Base-by-base conservation (phyloP, 2,329 filamentous ascomycete species). In the Albophoma yamanashiensis region DNA sequence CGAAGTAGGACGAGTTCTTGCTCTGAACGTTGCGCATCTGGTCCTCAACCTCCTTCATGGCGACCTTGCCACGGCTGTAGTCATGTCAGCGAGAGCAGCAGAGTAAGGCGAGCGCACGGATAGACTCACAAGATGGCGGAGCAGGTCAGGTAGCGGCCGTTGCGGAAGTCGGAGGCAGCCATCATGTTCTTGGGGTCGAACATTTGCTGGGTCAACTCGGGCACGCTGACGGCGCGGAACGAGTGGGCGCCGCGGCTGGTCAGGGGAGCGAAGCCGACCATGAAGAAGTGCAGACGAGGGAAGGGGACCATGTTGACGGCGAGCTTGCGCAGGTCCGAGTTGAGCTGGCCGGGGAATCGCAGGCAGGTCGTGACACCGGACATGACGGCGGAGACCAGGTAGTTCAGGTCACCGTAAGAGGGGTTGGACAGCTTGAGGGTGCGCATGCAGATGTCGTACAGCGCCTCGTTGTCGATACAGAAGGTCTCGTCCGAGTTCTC, bases 101-200 rank as follows among this genome's bases (percentile, higher is more conserved):
- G 2, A 22, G 6, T 39, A 38, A 14, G 27, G 5, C 22, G 20
- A 42, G 20, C 38, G 40, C 31, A 11, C 27, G 17, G n/a, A 62
- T 31, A 27, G 64, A 80, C 85, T 78, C 78, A 89, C 86, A 99
- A 99, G 81, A 99, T 96, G 76, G 94, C 92, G 78, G 89, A 97
- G 89, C 94, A 99, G 70, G 94, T 99, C 74, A 99, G 87, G 85
- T 99, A 99, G 74, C 94, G 94, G 78, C 94, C 94, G 79, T 97
- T 99, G 73, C 94, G 91, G 92, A 99, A 99, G 83, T 99, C 94
- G 66, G 92, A 95, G 67, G 94, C 94, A 81, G 94, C 94, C 94
- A 99, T 99, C 93, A 99, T 99, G 89, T 99, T 99, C 92, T 97
- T 99, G 74, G 94, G 93, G 84, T 99, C 94, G 84, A 96, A 99